Percentiles rank a stretch among this genome's conserved stretches.
Evolutionary conservation across 2,329 filamentous ascomycete genomes (phyloP).

Genomic region (Aspergillus spinulosporus): DNA sequence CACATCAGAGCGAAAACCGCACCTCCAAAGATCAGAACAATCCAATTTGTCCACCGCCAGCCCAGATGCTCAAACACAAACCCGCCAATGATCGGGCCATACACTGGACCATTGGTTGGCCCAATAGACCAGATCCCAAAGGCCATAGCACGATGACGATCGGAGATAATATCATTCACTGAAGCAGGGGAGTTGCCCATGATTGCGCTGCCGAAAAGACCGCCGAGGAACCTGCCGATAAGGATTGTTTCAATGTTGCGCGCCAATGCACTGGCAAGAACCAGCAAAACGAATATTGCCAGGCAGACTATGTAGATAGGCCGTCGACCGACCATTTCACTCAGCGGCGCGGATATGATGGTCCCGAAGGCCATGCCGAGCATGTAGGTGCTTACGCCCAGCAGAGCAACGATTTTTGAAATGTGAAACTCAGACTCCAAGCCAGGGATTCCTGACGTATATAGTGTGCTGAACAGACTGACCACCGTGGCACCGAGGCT

Average conservation of each 20-base stretch:
- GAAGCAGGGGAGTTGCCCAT: background rate
- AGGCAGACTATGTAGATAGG: background rate
- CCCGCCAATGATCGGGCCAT: constrained; percentile 1
- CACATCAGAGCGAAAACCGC: constrained; percentile 27
- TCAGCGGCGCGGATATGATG: background rate
- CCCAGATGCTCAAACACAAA: background rate
- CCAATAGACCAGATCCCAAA: background rate
- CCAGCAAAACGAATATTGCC: background rate
- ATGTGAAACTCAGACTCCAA: background rate
- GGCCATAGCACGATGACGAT: background rate
- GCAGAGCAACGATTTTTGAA: background rate
- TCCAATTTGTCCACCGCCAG: constrained; percentile 22
- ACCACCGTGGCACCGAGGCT: background rate
- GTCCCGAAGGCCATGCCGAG: background rate
- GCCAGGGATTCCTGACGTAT: background rate
- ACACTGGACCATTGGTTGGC: background rate
- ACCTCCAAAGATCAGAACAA: constrained; percentile 34
- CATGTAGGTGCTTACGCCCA: background rate
- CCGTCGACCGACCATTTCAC: background rate
- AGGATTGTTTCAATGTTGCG: background rate
- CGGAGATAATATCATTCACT: background rate
- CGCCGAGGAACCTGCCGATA: background rate
- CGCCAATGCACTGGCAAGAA: background rate
- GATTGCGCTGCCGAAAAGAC: background rate
- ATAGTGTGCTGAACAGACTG: background rate